phyloP scores from a whole-genome alignment of 2,329 filamentous ascomycete species.

The Ascochyta clinopodiicola region DNA sequence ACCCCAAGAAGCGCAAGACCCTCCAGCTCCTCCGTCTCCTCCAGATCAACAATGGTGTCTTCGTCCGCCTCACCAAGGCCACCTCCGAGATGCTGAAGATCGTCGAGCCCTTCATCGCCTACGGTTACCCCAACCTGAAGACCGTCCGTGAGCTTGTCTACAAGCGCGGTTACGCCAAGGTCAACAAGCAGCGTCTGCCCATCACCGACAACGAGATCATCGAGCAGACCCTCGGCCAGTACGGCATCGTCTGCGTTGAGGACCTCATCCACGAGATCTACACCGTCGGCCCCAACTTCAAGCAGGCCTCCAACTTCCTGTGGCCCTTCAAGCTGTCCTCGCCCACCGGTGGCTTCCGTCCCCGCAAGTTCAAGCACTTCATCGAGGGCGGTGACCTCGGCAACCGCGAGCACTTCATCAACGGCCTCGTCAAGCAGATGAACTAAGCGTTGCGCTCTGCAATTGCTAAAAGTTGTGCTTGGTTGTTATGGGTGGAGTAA shows the following conservation, averaged over 20 bases:
- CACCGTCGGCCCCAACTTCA: slow-evolving; percentile 97
- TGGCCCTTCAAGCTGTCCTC: slow-evolving; percentile 99
- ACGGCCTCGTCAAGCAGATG: slow-evolving; percentile 95
- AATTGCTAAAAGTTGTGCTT: slow-evolving; percentile 23
- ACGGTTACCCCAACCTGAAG: slow-evolving; percentile 99
- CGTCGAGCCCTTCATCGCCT: slow-evolving; percentile 98
- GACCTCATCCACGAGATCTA: slow-evolving; percentile 98
- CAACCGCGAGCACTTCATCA: slow-evolving; percentile 99
- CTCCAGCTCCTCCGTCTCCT: slow-evolving; percentile 99
- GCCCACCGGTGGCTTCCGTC: slow-evolving; percentile 94
- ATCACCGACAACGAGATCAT: slow-evolving; percentile 98
- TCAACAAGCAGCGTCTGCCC: slow-evolving; percentile 97
- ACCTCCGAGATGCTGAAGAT: slow-evolving; percentile 95
- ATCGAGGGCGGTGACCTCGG: slow-evolving; percentile 98
- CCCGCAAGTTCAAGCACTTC: slow-evolving; percentile 99
- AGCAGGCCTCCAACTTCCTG: slow-evolving; percentile 99
- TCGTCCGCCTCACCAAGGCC: slow-evolving; percentile 97
- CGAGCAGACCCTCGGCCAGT: slow-evolving; percentile 95
- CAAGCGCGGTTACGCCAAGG: slow-evolving; percentile 97
- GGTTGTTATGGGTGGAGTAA: slow-evolving; percentile 36
- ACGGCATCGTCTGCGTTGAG: slow-evolving; percentile 94
- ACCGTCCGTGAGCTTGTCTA: slow-evolving; percentile 98
- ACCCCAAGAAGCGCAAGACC: slow-evolving; percentile 99
- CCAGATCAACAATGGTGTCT: slow-evolving; percentile 99
- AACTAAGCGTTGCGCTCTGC: slow-evolving; percentile 67